Evolutionary conservation across 768 basidiomycete genomes (phyloP).

Genomic region (Lepiota brunneoincarnata): DNA sequence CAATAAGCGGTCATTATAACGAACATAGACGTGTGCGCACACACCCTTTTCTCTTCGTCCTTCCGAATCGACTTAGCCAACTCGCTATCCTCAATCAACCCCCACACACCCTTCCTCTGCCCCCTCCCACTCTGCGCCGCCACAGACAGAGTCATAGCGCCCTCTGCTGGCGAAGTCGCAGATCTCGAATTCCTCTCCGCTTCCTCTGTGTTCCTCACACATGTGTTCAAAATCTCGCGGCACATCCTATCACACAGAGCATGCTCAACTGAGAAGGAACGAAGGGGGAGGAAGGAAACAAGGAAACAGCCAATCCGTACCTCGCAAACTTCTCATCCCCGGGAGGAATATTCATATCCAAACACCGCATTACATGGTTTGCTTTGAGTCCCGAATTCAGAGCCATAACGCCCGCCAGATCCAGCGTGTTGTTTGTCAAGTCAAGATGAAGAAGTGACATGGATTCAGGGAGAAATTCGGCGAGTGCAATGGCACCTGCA

Average conservation of each 20-base stretch:
- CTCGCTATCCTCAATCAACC: slow-evolving; percentile 83
- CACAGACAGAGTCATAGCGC: not conserved
- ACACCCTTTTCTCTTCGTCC: slow-evolving; percentile 53
- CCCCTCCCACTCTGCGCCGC: slow-evolving; percentile 46
- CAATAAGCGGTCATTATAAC: too few species aligned
- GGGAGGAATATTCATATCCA: slow-evolving; percentile 91
- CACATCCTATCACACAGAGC: slow-evolving; percentile 51
- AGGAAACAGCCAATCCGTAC: too few species aligned
- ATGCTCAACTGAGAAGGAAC: slow-evolving; percentile 3
- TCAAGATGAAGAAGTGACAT: slow-evolving; percentile 88
- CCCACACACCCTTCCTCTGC: slow-evolving; percentile 71
- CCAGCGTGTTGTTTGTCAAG: slow-evolving; percentile 78
- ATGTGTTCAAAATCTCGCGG: slow-evolving; percentile 85
- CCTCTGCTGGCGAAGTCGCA: slow-evolving; percentile 15
- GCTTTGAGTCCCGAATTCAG: slow-evolving; percentile 81
- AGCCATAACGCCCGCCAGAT: slow-evolving; percentile 91
- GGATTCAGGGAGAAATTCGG: slow-evolving; percentile 94
- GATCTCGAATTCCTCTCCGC: slow-evolving; percentile 49
- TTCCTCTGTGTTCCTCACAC: slow-evolving; percentile 91
- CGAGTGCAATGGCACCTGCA: slow-evolving; percentile 88
- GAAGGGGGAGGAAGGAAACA: not conserved
- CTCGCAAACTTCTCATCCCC: slow-evolving; percentile 78
- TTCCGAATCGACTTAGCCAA: slow-evolving; percentile 67
- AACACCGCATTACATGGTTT: slow-evolving; percentile 84
- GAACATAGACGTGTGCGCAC: too few species aligned